Evolutionary conservation across 2,329 filamentous ascomycete genomes (phyloP), one percentile per base, ranked within the genome.

Genomic region (Emmonsiellopsis sp.): DNA sequence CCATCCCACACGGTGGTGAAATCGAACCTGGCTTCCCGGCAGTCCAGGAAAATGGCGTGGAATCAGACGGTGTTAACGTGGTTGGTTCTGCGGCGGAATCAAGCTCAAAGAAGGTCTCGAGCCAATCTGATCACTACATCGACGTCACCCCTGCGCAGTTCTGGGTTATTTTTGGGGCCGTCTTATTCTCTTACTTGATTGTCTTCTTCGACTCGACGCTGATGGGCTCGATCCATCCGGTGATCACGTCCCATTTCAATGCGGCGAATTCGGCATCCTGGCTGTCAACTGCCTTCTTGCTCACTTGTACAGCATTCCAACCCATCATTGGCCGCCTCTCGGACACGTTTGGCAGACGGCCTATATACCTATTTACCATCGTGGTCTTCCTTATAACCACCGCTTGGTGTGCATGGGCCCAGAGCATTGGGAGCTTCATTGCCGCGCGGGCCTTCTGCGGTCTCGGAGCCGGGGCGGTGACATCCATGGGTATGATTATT

Each of bases 141-240:
- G 64, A 70, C 49, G 64, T 72, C 10, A 68, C 66, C 0, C 66
- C 67, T 1, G 60, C 61, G 10, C 73, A 76, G 33, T 87, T 87
- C 70, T 83, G 80, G 77, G 63, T 81, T 56, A 79, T 86, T 53
- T 87, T 86, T 63, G 59, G 70, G 5, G 78, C 79, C 49, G 74
- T 86, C 46, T 68, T 85, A 56, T 63, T 77, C n/a, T 74, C 75
- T 4, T 80, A 80, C 61, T 79, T 84, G 57, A 67, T 75, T 52
- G 71, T 67, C 7, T 82, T 76, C 65, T 91, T 92, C 63, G 88
- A 92, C 71, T 79, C 81, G 9, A 92, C 87, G 3, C 79, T 92
- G 59, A 90, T 92, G 86, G 86, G 86, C 4, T 88, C 86, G 2
- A 85, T 80, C 42, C 87, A 93, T 66, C 87, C 87, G 0, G 85